Evolutionary conservation across 345 rosid genomes (phyloP).

Genomic region (Excoecaria cochinchinensis): DNA sequence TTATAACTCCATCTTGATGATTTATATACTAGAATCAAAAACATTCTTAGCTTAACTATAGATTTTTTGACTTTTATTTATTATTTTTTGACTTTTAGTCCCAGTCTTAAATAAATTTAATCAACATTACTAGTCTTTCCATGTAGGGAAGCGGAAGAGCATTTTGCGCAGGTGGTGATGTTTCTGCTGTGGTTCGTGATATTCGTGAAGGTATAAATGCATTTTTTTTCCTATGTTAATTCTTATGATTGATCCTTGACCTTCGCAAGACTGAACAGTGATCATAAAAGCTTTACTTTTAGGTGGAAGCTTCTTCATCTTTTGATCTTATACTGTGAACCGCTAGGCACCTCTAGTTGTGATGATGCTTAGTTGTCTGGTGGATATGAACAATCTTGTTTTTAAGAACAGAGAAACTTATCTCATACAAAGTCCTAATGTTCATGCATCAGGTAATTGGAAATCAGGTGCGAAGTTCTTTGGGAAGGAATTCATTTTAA

Average conservation of each 20-base stretch:
- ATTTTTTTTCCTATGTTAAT: neutral
- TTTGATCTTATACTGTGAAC: neutral
- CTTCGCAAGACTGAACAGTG: neutral
- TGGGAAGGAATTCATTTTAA: slow-evolving; percentile 50
- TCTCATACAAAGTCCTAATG: neutral
- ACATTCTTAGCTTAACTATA: neutral
- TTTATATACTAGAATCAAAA: neutral
- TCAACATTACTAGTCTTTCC: neutral
- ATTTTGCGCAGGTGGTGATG: slow-evolving; percentile 86
- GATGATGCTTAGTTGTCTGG: neutral
- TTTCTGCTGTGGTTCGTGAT: slow-evolving; percentile 50
- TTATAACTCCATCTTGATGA: neutral
- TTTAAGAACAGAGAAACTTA: neutral
- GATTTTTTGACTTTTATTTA: neutral
- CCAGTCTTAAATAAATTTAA: neutral
- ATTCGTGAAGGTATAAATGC: slow-evolving; percentile 36
- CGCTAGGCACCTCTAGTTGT: neutral
- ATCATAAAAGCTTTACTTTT: neutral
- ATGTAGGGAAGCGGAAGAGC: slow-evolving; percentile 73
- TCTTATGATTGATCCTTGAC: neutral
- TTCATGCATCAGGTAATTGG: slow-evolving; percentile 51
- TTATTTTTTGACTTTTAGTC: neutral
- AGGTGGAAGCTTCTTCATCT: neutral
- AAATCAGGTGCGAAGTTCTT: slow-evolving; percentile 50
- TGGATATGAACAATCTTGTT: neutral